Conservation (phyloP, 1,284 basidiomycete species). For the Apiotrichum siamense region DNA sequence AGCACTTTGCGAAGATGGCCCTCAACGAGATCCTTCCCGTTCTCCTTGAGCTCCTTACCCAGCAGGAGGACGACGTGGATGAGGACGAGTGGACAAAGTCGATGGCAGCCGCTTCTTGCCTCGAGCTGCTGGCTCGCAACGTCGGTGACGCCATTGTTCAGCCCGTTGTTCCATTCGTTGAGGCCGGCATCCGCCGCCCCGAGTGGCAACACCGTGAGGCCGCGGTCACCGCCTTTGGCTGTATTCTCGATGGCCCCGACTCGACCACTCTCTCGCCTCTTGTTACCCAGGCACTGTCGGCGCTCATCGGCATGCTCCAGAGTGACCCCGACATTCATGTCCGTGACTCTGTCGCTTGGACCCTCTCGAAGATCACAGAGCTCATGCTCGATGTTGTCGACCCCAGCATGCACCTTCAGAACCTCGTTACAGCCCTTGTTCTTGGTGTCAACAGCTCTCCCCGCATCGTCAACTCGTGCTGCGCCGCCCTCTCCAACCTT, state of each 20-base stretch:
- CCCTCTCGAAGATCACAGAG: slow-evolving; percentile 91
- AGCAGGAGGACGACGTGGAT: slow-evolving; percentile 93
- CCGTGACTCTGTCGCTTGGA: slow-evolving; percentile 98
- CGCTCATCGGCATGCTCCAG: slow-evolving; percentile 89
- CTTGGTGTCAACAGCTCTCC: slow-evolving; percentile 68
- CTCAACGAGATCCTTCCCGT: slow-evolving; percentile 92
- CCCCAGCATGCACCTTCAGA: slow-evolving; percentile 79
- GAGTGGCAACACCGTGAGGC: slow-evolving; percentile 97
- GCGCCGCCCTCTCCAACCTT: slow-evolving; percentile 94
- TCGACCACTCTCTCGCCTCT: slow-evolving; percentile 70
- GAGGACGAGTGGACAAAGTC: slow-evolving; percentile 99
- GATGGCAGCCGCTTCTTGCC: slow-evolving; percentile 94
- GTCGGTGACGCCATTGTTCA: slow-evolving; percentile 88
- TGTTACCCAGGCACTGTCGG: slow-evolving; percentile 87
- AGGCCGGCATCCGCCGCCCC: slow-evolving; percentile 75
- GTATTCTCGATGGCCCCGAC: slow-evolving; percentile 93
- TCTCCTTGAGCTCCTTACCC: slow-evolving; percentile 77
- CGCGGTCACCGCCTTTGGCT: slow-evolving; percentile 96
- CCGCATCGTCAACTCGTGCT: slow-evolving; percentile 87
- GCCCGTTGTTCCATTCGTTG: slow-evolving; percentile 94
- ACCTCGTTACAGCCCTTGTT: slow-evolving; percentile 77
- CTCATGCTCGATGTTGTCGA: slow-evolving; percentile 80
- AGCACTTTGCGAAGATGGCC: slow-evolving; percentile 89
- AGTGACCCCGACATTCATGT: slow-evolving; percentile 76
- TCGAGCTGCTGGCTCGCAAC: slow-evolving; percentile 80